Percentiles rank a stretch among this genome's conserved stretches.
Evolutionary conservation across 108 stramenopile genomes (phyloP).

Genomic region (Cyclostephanos tholiformis): DNA sequence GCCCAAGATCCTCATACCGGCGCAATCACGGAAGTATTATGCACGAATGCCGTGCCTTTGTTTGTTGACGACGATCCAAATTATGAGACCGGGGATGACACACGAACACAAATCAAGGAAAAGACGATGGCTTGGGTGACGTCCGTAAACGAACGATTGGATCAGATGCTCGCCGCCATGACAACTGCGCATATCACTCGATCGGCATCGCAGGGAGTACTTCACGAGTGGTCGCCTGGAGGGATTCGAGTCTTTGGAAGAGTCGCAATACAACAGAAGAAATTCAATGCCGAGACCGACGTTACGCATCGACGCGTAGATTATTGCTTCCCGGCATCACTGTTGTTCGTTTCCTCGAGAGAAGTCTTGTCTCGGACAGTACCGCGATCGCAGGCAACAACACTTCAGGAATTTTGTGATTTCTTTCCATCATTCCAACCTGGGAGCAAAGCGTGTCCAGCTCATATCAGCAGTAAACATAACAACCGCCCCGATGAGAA

Average conservation of each 20-base stretch:
- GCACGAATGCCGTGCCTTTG: slow-evolving; percentile 50
- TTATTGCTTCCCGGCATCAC: slow-evolving; percentile 73
- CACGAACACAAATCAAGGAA: slow-evolving; percentile 23
- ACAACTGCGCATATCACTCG: neutral
- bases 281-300: slow-evolving; percentile 84
- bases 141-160: slow-evolving; percentile 51
- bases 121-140: slow-evolving; percentile 23
- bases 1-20: slow-evolving; percentile 73
- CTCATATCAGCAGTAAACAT: neutral
- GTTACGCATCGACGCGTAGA: slow-evolving; percentile 69
- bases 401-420: slow-evolving; percentile 38
- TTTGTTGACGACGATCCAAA: slow-evolving; percentile 18
- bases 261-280: slow-evolving; percentile 53
- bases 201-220: neutral
- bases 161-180: slow-evolving; percentile 15
- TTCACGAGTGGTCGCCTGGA: slow-evolving; percentile 37
- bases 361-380: slow-evolving; percentile 8
- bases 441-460: slow-evolving; percentile 25
- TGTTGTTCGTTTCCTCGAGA: slow-evolving; percentile 40
- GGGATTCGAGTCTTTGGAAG: slow-evolving; percentile 71
- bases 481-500: slow-evolving; percentile 25
- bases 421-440: slow-evolving; percentile 50
- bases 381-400: slow-evolving; percentile 24
- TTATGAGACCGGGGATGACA: slow-evolving; percentile 1
- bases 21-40: slow-evolving; percentile 76